A percentile compares a stretch with the other conserved stretches of the same genome.
Evolutionary conservation across 495 filamentous ascomycete species (phyloP).

Genomic region (Penicillium odoratum): DNA sequence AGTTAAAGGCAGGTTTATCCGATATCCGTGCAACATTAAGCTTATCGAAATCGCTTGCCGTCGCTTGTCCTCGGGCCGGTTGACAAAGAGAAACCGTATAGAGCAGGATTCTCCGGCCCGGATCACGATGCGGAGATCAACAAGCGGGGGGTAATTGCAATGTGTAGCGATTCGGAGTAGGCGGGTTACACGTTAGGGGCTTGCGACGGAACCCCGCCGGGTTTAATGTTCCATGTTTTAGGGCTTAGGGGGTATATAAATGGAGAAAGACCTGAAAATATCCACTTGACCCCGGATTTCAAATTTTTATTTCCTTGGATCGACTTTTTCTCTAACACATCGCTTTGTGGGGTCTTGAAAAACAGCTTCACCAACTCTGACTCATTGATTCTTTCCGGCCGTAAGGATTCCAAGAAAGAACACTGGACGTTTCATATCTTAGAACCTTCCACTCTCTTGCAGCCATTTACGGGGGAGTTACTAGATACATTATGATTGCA

Average conservation of each 20-base stretch:
- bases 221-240: background rate
- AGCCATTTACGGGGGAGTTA: background rate
- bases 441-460: background rate
- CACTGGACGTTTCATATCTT: background rate
- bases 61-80: constrained; percentile 30
- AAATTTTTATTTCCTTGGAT: background rate
- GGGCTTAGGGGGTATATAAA: background rate
- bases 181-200: background rate
- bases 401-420: no score
- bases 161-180: constrained; percentile 6
- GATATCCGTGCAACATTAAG: constrained; percentile 1
- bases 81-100: constrained; percentile 30
- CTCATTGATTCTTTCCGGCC: background rate
- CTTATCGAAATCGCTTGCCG: constrained; percentile 24
- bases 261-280: background rate
- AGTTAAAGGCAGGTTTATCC: constrained; percentile 12
- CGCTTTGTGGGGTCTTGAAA: background rate
- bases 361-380: background rate
- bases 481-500: constrained; percentile 33
- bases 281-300: constrained; percentile 32
- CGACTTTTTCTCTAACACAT: background rate
- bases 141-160: constrained; percentile 1
- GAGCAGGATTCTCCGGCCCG: constrained; percentile 21
- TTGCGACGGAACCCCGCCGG: constrained; percentile 5
- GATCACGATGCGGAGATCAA: constrained; percentile 17